Base-by-base conservation (phyloP, 257 asterid genomes). In the Nicotiana obtusifolia region DNA sequence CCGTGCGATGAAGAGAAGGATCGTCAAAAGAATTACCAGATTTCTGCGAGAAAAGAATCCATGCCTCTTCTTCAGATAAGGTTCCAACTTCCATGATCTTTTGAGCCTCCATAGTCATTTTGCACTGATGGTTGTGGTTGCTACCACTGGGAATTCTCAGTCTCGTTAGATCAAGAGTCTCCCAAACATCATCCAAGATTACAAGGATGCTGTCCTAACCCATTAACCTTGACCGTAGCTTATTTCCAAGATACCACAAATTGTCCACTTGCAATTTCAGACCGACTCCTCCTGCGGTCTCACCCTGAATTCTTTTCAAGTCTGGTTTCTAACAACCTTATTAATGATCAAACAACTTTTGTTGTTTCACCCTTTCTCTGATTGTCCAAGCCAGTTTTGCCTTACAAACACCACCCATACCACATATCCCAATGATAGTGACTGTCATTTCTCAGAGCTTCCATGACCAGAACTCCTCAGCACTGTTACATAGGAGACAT, bases 341-440 rank as follows among this genome's bases (percentile, higher is more conserved):
- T 26, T 26, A 26, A 26, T 26, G 30, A 64, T 65, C 47, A 65
- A 64, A 81, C 53, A 73, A 28, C 13, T 11, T 53, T 5, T 35
- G 65, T 17, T 15, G 10, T 62, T 81, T 76, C 1, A 19, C 82
- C 16, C 62, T 24, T 2, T n/a, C 10, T 0, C 57, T 69, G 4
- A 84, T 81, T 81, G 76, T 67, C 6, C 66, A 8, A 7, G 52
- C 78, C 76, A 84, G 28, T 26, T 60, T 76, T 2, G 84, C 81
- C 15, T 84, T 84, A 1, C 87, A 84, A 0, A 84, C 82, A 26
- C 84, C 84, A 31, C 49, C 61, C 54, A 84, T 76, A 5, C 87
- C 87, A 26, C 79, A 81, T 30, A 84, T 31, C 26, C 83, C 87
- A 57, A 84, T 11, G 11, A 30, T 67, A 26, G 76, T 22, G 3